Conservation (phyloP, 2,329 filamentous ascomycete species). For the Penicillium sclerotigenum region DNA sequence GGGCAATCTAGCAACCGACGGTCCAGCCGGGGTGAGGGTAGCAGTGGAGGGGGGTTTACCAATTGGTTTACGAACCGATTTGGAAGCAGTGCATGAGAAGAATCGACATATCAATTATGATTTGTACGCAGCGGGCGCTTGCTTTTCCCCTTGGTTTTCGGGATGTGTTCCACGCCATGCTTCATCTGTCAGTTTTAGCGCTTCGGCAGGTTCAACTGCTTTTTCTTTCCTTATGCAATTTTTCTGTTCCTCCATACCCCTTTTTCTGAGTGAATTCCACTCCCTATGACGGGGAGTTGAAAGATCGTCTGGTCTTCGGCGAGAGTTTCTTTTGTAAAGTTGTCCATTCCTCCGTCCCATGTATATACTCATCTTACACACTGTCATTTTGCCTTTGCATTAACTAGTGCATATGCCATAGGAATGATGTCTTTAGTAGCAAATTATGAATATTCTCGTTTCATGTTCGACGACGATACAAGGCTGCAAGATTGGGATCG, state of each 20-base stretch:
- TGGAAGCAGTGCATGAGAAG: constrained; percentile 11
- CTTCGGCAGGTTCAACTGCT: not conserved
- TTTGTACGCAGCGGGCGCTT: constrained; percentile 3
- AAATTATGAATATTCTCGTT: not conserved
- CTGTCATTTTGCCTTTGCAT: not conserved
- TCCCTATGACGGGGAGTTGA: not conserved
- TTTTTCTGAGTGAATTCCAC: not conserved
- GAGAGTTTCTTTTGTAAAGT: not conserved
- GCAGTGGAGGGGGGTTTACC: constrained; percentile 22
- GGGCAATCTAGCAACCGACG: constrained; percentile 11
- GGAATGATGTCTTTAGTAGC: not conserved
- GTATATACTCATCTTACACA: not conserved
- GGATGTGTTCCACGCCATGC: not conserved
- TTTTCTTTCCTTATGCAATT: not conserved
- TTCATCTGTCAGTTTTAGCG: constrained; percentile 4
- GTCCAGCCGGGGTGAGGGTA: constrained; percentile 13
- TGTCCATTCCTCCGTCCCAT: not conserved
- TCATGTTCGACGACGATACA: too few species aligned
- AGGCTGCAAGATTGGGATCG: not conserved
- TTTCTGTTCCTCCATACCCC: not conserved
- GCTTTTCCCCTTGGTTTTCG: not conserved
- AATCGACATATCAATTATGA: not conserved
- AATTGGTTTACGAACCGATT: constrained; percentile 29
- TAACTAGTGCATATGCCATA: not conserved
- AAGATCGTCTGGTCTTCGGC: not conserved